These are phyloP conservation scores for Trichoderma endophyticum DNA, from an alignment of 2,329 filamentous ascomycete species.

Conservation along the genomic window DNA sequence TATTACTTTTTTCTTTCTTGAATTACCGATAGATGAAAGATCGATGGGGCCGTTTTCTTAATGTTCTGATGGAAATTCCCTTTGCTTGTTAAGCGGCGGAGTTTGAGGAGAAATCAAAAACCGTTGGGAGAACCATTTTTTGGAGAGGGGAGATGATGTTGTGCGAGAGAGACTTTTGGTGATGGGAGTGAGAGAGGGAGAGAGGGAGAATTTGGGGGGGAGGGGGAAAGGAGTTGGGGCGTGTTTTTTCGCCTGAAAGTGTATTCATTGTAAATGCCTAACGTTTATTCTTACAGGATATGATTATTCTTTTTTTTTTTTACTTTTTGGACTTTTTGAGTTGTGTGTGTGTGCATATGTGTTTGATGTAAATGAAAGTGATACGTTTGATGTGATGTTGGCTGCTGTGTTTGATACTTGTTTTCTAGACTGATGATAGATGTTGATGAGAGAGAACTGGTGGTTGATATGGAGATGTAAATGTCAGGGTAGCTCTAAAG, in stretches of 20 bases:
- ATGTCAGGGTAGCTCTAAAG: background rate
- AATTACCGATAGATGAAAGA: background rate
- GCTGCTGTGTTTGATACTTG: no score
- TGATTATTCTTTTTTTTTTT: background rate
- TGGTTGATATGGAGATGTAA: background rate
- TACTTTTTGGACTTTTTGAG: background rate
- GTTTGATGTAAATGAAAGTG: background rate
- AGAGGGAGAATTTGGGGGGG: background rate
- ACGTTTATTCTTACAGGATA: conserved; percentile 15
- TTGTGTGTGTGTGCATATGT: background rate
- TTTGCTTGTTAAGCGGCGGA: background rate
- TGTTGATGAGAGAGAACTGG: background rate
- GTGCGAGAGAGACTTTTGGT: background rate
- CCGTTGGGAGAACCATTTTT: background rate
- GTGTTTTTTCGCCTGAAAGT: background rate
- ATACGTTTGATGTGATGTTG: no score
- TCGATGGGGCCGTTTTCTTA: background rate
- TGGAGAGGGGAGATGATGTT: background rate
- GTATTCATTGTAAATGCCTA: conserved; percentile 20
- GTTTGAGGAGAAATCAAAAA: conserved; percentile 1
- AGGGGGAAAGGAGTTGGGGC: background rate
- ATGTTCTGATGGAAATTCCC: background rate
- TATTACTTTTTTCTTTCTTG: background rate
- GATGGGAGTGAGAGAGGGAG: background rate
- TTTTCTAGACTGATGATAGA: no score